phyloP scores from a whole-genome alignment of 352 stramenopile genomes.

The Pythium sp. region DNA sequence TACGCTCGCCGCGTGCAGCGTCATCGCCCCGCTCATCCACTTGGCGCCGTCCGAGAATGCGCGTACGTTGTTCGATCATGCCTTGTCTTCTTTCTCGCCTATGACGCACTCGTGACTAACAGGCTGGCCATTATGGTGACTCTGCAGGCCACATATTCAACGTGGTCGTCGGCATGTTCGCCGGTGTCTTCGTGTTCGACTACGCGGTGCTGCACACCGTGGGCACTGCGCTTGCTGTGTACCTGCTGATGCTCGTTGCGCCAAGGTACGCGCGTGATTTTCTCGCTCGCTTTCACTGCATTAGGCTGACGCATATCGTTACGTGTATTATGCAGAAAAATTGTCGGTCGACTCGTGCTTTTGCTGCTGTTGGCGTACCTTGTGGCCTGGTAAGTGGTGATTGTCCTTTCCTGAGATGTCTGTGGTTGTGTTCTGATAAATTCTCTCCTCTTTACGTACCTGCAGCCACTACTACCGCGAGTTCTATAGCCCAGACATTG shows the following conservation, averaged over 20 bases:
- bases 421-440: background rate
- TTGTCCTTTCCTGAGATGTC: background rate
- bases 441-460: background rate
- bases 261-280: conserved; percentile 35
- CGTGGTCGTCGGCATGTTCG: conserved; percentile 52
- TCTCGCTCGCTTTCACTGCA: background rate
- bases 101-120: background rate
- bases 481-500: conserved; percentile 72
- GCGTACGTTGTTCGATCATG: conserved; percentile 32
- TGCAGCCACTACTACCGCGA: conserved; percentile 83
- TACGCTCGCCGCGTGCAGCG: conserved; percentile 56
- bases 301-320: background rate
- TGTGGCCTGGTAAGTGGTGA: conserved; percentile 44
- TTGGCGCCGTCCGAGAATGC: conserved; percentile 48
- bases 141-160: conserved; percentile 71
- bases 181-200: conserved; percentile 79
- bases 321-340: conserved; percentile 31
- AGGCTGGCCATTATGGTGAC: background rate
- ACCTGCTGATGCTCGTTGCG: conserved; percentile 62
- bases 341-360: conserved; percentile 66
- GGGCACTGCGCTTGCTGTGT: conserved; percentile 52
- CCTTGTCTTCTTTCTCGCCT: background rate
- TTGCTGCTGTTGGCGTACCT: conserved; percentile 64
- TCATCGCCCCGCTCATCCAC: conserved; percentile 69
- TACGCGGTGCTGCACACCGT: conserved; percentile 74